Evolutionary conservation across 306 rosid genomes (phyloP).

Genomic region (Corylus avellana): DNA sequence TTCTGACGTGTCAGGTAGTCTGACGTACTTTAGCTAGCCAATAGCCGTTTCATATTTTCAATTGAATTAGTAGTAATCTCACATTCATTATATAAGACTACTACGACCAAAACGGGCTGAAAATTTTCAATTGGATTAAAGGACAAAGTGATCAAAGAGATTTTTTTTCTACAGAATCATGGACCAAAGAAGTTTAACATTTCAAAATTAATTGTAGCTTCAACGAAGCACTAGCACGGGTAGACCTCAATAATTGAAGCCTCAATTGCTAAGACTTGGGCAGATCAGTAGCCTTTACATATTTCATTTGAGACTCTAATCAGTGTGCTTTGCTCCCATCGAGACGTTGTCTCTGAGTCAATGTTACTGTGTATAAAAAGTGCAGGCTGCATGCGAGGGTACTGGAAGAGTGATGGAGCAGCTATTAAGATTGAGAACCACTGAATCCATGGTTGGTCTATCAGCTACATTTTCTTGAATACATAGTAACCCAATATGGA

Average conservation of each 20-base stretch:
- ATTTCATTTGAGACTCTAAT: neutral
- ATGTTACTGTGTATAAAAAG: slow-evolving; percentile 21
- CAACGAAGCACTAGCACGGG: no score
- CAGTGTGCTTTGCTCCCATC: neutral
- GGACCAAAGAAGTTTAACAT: neutral
- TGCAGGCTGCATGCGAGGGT: slow-evolving; percentile 41
- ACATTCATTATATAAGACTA: no score
- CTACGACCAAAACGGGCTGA: no score
- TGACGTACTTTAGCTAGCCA: no score
- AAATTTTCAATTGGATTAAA: no score
- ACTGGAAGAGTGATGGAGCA: slow-evolving; percentile 25
- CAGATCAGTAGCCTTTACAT: neutral
- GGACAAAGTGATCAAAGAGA: no score
- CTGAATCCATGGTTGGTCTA: slow-evolving; percentile 53
- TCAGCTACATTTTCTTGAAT: slow-evolving; percentile 44
- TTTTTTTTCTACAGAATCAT: no score
- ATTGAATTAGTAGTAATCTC: no score
- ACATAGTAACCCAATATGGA: slow-evolving; percentile 60
- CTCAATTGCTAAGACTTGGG: slow-evolving; percentile 1
- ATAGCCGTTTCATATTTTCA: no score
- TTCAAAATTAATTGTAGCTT: slow-evolving; percentile 9
- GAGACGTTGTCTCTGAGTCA: neutral
- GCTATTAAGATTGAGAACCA: slow-evolving; percentile 44
- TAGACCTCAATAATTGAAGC: neutral
- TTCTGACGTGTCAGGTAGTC: no score